Conservation (phyloP, 2,329 filamentous ascomycete genomes). For the Zymoseptoria pseudotritici region DNA sequence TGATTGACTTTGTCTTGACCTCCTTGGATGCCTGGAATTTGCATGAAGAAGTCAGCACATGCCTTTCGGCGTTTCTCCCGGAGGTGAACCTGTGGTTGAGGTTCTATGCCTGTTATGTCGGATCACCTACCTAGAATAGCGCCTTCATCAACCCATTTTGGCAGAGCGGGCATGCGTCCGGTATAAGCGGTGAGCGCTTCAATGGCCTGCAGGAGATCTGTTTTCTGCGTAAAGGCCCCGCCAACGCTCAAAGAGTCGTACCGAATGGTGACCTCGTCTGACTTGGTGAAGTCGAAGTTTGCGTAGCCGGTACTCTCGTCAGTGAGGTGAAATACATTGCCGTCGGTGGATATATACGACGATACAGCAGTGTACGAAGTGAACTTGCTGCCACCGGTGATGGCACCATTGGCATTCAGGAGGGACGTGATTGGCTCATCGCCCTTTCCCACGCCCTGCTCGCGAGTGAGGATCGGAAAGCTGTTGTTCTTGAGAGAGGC, state of each 20-base stretch:
- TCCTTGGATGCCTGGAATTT: conserved; percentile 26
- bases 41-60: background rate
- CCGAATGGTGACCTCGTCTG: conserved; percentile 17
- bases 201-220: conserved; percentile 26
- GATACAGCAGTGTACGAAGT: conserved; percentile 31
- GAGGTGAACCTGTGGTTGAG: background rate
- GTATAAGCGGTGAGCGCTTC: conserved; percentile 31
- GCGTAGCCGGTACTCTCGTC: conserved; percentile 29
- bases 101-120: background rate
- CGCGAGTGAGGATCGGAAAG: conserved; percentile 24
- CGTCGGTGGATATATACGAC: conserved; percentile 28
- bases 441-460: conserved; percentile 26
- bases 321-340: conserved; percentile 26
- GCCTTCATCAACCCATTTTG: conserved; percentile 26
- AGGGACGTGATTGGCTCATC: conserved; percentile 22
- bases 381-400: conserved; percentile 27
- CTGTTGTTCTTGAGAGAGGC: conserved; percentile 24
- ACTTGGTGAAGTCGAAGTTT: conserved; percentile 26
- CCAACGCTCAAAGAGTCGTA: conserved; percentile 21
- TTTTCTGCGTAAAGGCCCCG: conserved; percentile 18
- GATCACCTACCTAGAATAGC: conserved; percentile 24
- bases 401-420: conserved; percentile 19
- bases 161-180: conserved; percentile 29
- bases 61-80: background rate
- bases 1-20: conserved; percentile 30